A percentile compares a stretch with the other conserved stretches of the same genome.
Evolutionary conservation across 1,139 yeast genomes (phyloP).

Genomic region (Trichomonascaceae sp.): DNA sequence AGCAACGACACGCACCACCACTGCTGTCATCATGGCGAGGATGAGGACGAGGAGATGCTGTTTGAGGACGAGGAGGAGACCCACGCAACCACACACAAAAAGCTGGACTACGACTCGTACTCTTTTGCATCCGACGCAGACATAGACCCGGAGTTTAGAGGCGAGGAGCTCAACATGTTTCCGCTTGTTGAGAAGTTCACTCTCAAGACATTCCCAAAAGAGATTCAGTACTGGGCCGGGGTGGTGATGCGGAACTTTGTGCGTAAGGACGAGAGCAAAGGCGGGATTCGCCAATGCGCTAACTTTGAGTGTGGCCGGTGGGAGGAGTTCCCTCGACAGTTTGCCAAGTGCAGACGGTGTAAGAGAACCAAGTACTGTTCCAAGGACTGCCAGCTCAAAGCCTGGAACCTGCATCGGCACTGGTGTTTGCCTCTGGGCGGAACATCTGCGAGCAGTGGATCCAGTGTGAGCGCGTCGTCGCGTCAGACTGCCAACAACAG

Average conservation of each 20-base stretch:
- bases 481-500: not conserved
- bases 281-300: constrained; percentile 94
- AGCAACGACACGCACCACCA: not conserved
- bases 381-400: constrained; percentile 77
- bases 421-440: constrained; percentile 60
- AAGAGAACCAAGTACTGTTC: constrained; percentile 92
- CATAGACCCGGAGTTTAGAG: constrained; percentile 28
- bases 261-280: constrained; percentile 71
- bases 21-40: not conserved
- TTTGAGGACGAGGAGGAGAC: not conserved
- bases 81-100: no score
- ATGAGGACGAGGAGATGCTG: not conserved
- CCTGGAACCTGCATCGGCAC: constrained; percentile 87
- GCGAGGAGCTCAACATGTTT: constrained; percentile 56
- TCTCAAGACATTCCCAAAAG: constrained; percentile 50
- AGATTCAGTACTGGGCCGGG: constrained; percentile 92
- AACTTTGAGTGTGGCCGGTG: constrained; percentile 89
- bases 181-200: constrained; percentile 90
- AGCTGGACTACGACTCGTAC: constrained; percentile 47
- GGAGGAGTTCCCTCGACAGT: constrained; percentile 84
- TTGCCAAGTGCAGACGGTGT: constrained; percentile 89
- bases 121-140: constrained; percentile 30
- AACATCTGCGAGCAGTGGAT: constrained; percentile 9
- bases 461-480: constrained; percentile 6
- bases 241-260: constrained; percentile 94